phyloP scores from a whole-genome alignment of 345 rosid species.

The Brassica juncea region DNA sequence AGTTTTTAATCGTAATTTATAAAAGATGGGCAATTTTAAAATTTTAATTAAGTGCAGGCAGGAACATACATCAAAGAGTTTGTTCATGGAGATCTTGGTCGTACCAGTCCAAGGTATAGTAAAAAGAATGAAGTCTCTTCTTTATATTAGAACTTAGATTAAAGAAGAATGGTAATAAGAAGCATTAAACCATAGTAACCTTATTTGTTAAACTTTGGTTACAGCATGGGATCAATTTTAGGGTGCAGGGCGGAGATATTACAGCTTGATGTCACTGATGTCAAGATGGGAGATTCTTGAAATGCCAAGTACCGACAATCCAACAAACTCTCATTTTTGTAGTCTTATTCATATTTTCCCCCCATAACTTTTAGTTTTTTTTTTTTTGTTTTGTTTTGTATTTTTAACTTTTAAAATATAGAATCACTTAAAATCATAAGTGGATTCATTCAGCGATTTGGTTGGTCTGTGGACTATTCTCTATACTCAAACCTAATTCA shows the following conservation, averaged over 20 bases:
- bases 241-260: slow-evolving; percentile 90
- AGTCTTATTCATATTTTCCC: no score
- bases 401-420: no score
- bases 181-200: slow-evolving; percentile 9
- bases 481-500: no score
- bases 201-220: slow-evolving; percentile 12
- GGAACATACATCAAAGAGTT: slow-evolving; percentile 97
- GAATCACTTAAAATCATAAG: no score
- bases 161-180: background rate
- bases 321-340: no score
- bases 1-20: background rate
- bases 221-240: slow-evolving; percentile 83
- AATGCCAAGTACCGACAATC: background rate
- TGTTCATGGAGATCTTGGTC: slow-evolving; percentile 97
- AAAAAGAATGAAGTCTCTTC: background rate
- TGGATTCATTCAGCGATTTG: no score
- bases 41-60: slow-evolving; percentile 57
- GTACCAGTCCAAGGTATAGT: slow-evolving; percentile 79
- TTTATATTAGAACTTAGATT: background rate
- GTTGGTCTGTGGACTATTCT: no score
- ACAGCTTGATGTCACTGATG: slow-evolving; percentile 89
- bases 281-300: slow-evolving; percentile 78
- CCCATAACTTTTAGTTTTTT: no score
- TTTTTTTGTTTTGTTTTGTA: no score
- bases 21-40: background rate